Evolutionary conservation across 2,329 filamentous ascomycete genomes (phyloP), one percentile per base, ranked within the genome.

Genomic region (Aureobasidium sp.): DNA sequence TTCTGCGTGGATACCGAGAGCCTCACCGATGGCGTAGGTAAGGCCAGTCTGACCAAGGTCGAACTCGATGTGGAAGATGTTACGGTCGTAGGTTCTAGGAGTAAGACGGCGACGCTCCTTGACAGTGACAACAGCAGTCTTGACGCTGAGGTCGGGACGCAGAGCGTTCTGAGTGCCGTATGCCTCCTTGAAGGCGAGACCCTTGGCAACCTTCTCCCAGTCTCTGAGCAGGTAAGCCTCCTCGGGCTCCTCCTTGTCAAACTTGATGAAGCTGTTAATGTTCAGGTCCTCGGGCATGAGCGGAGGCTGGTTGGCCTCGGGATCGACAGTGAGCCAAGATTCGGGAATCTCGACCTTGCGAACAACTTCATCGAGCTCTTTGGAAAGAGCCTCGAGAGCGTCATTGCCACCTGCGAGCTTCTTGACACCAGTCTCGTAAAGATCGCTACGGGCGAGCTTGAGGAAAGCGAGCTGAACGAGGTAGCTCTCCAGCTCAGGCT

Each of bases 21-120:
- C 94, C 79, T 99, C 94, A 62, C 94, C 94, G 70, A 99, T 97
- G 73, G 96, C 90, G 78, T 99, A 99, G 45, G 85, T 96, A 66
- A 99, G 85, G 42, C 92, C 93, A 37, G 93, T 96, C 70, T 87
- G 78, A 64, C 93, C 93, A 27, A 99, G 85, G 72, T 97, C 94
- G 71, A 99, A 99, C 77, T 99, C 94, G 66, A 99, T 97, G 79
- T 99, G 94, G 87, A 99, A 99, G 76, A 99, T 97, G 82, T 99
- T 97, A 69, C 94, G 91, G 76, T 97, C 92, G 73, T 99, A 99
- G 36, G 87, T 88, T 27, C 77, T 70, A 3, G 94, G 94, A 0
- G 94, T 99, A 61, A 99, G 84, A 66, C 94, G 87, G 65, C 94
- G 90, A 79, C 96, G 97, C 80, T 97, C 94, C 80, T 95, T 91